Base-by-base conservation (phyloP, 73 alveolate genomes). In the Paramecium sexaurelia region DNA sequence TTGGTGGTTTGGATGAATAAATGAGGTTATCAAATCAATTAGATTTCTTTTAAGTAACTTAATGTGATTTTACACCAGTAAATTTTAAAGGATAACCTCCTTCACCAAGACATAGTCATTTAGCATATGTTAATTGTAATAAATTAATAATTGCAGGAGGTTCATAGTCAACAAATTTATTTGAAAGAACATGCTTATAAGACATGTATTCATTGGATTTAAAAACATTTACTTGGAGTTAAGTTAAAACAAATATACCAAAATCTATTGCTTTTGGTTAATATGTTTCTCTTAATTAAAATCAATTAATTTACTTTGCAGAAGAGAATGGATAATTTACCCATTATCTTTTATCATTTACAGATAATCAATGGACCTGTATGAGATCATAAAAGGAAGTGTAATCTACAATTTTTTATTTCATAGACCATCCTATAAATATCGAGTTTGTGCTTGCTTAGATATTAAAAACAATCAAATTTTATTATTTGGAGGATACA, bases 71-170 rank as follows among this genome's bases (percentile, higher is more conserved):
- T 33, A 78, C 55, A 4, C 36, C 69, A 19, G 55, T 78, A 7
- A 37, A 37, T 22, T 22, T 26, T 7, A 78, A 78, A 78, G 90
- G 90, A 78, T 24, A 78, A 78, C 75, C 90, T 78, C 90, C 90
- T 10, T 17, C 27, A 15, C 90, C 90, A 36, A 37, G 90, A 43
- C 90, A 78, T 43, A 78, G 90, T 45, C 90, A 78, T 45, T 32
- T 78, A 10, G 90, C 90, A 1, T 22, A n/a, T 24, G 75, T 26
- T 4, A 78, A 32, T 29, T 11, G 37, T 26, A 29, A 78, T 29
- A 19, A 22, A 29, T 78, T 78, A 45, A 78, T 78, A 11, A 78
- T 78, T 7, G 90, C 90, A 36, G 90, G 90, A 1, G 90, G 90
- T 40, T 78, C 90, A n/a, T 6, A 20, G 1, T 41, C 90, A 19